Evolutionary conservation across 1,284 basidiomycete species (phyloP), one percentile per base, ranked within the genome.

Genomic region (Xerocomus minutiporus): DNA sequence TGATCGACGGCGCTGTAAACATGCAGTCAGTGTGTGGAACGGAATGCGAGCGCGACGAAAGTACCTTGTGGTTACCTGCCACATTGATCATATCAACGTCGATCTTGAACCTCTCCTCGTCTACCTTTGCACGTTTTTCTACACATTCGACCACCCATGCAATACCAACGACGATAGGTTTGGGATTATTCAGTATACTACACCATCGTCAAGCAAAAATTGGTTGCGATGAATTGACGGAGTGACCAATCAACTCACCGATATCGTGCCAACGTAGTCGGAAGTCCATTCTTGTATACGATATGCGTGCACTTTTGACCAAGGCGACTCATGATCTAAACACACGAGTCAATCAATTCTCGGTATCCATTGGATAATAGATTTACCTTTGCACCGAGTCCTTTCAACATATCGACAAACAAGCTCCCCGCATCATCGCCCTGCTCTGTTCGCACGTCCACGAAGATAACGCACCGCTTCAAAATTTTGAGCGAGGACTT

Each of bases 301-400:
- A 97, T 84, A 68, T 97, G 94, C 0, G 93, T 96, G 61, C 89
- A 88, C 5, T 80, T 86, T 71, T 87, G 80, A n/a, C 84, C 84
- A 2, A 85, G 80, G 23, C 82, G 75, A 34, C 74, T 71, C 58
- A 85, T 69, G 26, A 86, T 77, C 85, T 88, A 57, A 12, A 53
- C 9, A 20, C 4, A 17, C 36, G 12, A 29, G 53, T 29, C 28
- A 26, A 52, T 59, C 35, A 61, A 26, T 34, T 17, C 8, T 12
- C 46, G 38, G 36, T 12, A 3, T 50, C 26, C 25, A 5, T 41
- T 12, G 20, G 15, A 28, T 23, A 42, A 32, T 17, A 43, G 23
- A n/a, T 80, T 60, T 60, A 94, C 93, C 77, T 82, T 85, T 23
- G 93, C 94, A 20, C 94, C 94, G 25, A 93, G 73, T 28, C 77